phyloP scores from a whole-genome alignment of 1,284 basidiomycete genomes.

The Rhodotorula sp. region DNA sequence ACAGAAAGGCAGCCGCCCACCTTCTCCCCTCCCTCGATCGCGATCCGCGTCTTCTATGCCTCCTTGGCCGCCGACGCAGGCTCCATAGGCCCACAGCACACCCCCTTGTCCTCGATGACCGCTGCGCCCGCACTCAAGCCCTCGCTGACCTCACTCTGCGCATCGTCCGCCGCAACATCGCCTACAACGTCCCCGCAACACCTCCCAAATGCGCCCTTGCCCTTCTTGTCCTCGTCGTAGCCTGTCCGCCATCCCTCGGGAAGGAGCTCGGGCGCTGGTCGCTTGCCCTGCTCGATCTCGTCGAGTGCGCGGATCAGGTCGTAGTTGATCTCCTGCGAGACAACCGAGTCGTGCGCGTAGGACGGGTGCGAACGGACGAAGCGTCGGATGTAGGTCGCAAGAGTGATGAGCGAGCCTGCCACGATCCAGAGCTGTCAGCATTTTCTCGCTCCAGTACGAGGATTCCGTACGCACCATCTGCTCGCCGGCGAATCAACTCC shows the following conservation, averaged over 20 bases:
- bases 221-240: slow-evolving; percentile 1
- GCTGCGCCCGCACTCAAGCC: slow-evolving; percentile 4
- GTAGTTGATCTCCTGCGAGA: slow-evolving; percentile 88
- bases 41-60: background rate
- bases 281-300: slow-evolving; percentile 59
- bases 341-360: slow-evolving; percentile 87
- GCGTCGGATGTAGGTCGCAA: slow-evolving; percentile 88
- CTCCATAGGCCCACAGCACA: slow-evolving; percentile 9
- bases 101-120: slow-evolving; percentile 20
- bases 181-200: slow-evolving; percentile 8
- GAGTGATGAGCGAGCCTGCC: slow-evolving; percentile 75
- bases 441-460: background rate
- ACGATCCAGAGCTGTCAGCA: background rate
- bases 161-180: background rate
- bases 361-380: slow-evolving; percentile 85
- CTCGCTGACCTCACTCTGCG: background rate
- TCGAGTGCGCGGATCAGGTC: slow-evolving; percentile 90
- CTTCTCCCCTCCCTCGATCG: no score
- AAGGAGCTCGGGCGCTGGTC: slow-evolving; percentile 45
- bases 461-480: slow-evolving; percentile 62
- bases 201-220: background rate
- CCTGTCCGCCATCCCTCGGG: slow-evolving; percentile 36
- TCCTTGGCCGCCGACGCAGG: background rate
- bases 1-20: no score
- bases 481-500: slow-evolving; percentile 71